Conservation (phyloP, 345 rosid genomes). For the Lenwebbia sp. region DNA sequence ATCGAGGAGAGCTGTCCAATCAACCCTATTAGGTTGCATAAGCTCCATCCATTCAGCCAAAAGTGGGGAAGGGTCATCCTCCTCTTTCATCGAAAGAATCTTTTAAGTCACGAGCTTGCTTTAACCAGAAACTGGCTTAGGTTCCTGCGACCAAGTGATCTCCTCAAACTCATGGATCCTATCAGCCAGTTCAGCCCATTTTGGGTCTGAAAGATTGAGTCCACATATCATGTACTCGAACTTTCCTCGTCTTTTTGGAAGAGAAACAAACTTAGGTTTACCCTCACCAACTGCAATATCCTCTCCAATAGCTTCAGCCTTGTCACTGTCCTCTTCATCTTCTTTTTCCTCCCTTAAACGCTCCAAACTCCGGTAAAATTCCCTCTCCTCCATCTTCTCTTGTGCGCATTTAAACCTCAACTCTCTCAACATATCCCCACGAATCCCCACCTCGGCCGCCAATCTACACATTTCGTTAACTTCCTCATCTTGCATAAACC, state of each 20-base stretch:
- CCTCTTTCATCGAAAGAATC: conserved; percentile 45
- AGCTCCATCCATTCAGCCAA: conserved; percentile 74
- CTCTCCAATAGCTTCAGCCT: conserved; percentile 10
- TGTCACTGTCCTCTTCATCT: conserved; percentile 12
- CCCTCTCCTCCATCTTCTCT: conserved; percentile 82
- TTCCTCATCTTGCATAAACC: conserved; percentile 51
- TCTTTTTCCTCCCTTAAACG: conserved; percentile 19
- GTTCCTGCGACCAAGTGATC: conserved; percentile 51
- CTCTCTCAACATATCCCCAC: conserved; percentile 85
- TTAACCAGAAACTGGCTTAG: conserved; percentile 65
- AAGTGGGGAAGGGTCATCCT: conserved; percentile 60
- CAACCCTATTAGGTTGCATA: conserved; percentile 63
- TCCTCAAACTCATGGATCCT: conserved; percentile 57
- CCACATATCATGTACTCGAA: conserved; percentile 84
- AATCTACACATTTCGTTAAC: conserved; percentile 83
- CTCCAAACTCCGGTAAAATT: conserved; percentile 51
- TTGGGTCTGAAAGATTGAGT: conserved; percentile 74
- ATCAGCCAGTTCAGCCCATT: conserved; percentile 66
- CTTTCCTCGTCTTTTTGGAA: conserved; percentile 83
- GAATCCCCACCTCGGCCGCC: conserved; percentile 80
- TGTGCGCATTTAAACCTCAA: conserved; percentile 81
- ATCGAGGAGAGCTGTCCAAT: conserved; percentile 70
- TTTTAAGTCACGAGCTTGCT: conserved; percentile 59
- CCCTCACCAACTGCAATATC: conserved; percentile 17
- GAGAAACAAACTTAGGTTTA: conserved; percentile 28